These are phyloP conservation scores for Aristolochia californica DNA, from an alignment of 164 flowering plant species.

Conservation along the genomic window DNA sequence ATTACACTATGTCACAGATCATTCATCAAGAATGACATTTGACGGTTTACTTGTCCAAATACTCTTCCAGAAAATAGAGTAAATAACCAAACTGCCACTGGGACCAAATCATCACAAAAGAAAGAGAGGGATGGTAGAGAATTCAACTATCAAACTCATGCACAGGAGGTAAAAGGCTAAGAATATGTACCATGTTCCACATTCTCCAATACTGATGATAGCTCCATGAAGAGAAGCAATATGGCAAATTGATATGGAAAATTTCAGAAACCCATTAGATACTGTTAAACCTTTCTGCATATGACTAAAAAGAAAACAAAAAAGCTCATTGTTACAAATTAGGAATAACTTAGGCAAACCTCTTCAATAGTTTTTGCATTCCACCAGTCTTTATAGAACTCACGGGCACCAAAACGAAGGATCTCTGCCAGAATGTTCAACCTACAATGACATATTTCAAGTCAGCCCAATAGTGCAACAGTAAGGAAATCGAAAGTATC, in stretches of 20 bases:
- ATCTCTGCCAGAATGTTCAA: constrained; percentile 95
- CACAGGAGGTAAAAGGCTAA: background rate
- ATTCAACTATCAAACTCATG: background rate
- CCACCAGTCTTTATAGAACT: constrained; percentile 99
- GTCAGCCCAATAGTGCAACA: background rate
- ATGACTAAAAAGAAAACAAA: background rate
- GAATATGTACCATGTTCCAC: constrained; percentile 94
- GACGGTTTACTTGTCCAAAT: no score
- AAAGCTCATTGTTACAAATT: background rate
- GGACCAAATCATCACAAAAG: no score
- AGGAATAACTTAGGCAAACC: constrained; percentile 27
- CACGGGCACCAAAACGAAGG: constrained; percentile 92
- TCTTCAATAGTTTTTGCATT: constrained; percentile 93
- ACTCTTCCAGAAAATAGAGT: no score
- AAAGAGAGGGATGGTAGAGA: no score
- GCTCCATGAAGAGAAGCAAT: constrained; percentile 7
- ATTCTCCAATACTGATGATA: constrained; percentile 89
- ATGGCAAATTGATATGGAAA: background rate
- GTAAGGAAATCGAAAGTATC: background rate
- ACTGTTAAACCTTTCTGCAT: no score
- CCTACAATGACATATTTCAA: constrained; percentile 32
- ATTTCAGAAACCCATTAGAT: no score
- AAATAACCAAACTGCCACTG: no score
- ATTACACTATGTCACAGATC: no score
- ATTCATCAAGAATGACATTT: no score